These are phyloP conservation scores for Ustilago lituana DNA, from an alignment of 1,284 basidiomycete genomes.

Conservation along the genomic window DNA sequence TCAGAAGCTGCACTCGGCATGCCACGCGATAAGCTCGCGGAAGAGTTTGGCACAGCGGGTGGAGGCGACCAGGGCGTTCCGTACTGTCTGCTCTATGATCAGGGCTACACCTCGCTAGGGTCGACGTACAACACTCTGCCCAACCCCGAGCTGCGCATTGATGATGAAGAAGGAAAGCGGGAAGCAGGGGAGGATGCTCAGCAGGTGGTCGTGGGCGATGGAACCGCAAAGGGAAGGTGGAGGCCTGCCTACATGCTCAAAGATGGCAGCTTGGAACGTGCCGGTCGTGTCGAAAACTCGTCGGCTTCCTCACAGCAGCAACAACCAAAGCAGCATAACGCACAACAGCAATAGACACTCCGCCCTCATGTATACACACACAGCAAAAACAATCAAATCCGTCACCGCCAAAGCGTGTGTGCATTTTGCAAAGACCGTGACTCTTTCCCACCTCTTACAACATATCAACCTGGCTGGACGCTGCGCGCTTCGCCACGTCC, in stretches of 20 bases:
- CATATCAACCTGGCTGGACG: slow-evolving; percentile 8
- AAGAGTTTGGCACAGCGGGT: slow-evolving; percentile 23
- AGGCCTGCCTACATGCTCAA: slow-evolving; percentile 81
- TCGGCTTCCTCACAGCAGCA: background rate
- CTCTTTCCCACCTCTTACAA: too few relatives aligned
- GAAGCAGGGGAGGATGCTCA: background rate
- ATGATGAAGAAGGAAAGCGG: slow-evolving; percentile 16
- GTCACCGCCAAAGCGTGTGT: too few relatives aligned
- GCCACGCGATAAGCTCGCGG: background rate
- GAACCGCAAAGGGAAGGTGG: slow-evolving; percentile 66
- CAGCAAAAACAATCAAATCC: too few relatives aligned
- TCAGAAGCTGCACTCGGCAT: slow-evolving; percentile 55
- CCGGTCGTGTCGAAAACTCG: slow-evolving; percentile 66
- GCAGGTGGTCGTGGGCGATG: slow-evolving; percentile 23
- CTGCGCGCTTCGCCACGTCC: slow-evolving; percentile 81
- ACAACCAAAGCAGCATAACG: background rate
- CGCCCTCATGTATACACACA: too few relatives aligned
- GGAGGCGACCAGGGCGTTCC: slow-evolving; percentile 58
- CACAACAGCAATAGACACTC: background rate
- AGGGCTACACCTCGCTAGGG: slow-evolving; percentile 95
- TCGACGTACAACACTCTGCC: slow-evolving; percentile 93
- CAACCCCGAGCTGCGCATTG: slow-evolving; percentile 80
- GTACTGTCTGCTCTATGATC: slow-evolving; percentile 89
- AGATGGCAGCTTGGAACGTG: slow-evolving; percentile 80
- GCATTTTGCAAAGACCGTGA: too few relatives aligned